These are phyloP conservation scores for Camelina laxa DNA, from an alignment of 345 rosid species.

Conservation along the genomic window DNA sequence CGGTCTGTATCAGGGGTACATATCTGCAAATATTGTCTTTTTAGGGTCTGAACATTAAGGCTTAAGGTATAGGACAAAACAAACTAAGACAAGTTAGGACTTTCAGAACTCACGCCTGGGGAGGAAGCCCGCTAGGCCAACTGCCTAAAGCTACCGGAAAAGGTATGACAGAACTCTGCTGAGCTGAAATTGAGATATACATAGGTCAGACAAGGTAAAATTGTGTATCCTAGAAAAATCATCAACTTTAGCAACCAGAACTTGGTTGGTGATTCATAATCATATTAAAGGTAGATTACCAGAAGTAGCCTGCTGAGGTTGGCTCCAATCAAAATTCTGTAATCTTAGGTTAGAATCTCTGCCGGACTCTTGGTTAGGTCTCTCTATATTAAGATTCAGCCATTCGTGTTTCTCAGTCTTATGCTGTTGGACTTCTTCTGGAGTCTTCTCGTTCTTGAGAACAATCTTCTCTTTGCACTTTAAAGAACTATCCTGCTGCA, in stretches of 20 bases:
- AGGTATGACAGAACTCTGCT: conserved; percentile 46
- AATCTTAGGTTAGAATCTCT: conserved; percentile 37
- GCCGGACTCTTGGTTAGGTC: conserved; percentile 34
- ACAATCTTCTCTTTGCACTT: conserved; percentile 32
- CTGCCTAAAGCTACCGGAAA: conserved; percentile 45
- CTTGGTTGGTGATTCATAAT: conserved; percentile 14
- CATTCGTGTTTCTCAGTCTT: conserved; percentile 37
- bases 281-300: conserved; percentile 42
- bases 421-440: conserved; percentile 31
- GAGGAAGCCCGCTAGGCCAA: conserved; percentile 47
- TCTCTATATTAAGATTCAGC: conserved; percentile 51
- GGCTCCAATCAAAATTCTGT: conserved; percentile 40
- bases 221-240: conserved; percentile 1
- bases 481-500: conserved; percentile 32
- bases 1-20: conserved; percentile 43
- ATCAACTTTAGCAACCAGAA: conserved; percentile 8
- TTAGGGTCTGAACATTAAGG: conserved; percentile 8
- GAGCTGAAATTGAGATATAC: conserved; percentile 46
- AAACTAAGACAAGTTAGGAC: conserved; percentile 16
- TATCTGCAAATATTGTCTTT: conserved; percentile 42
- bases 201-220: conserved; percentile 16
- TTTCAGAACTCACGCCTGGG: conserved; percentile 50
- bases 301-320: conserved; percentile 41
- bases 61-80: conserved; percentile 27
- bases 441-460: conserved; percentile 35